Percentiles rank a stretch among this genome's conserved stretches.
Conservation (phyloP, 371 early-diverging fungal species). For the Rhizopus sp. region DNA sequence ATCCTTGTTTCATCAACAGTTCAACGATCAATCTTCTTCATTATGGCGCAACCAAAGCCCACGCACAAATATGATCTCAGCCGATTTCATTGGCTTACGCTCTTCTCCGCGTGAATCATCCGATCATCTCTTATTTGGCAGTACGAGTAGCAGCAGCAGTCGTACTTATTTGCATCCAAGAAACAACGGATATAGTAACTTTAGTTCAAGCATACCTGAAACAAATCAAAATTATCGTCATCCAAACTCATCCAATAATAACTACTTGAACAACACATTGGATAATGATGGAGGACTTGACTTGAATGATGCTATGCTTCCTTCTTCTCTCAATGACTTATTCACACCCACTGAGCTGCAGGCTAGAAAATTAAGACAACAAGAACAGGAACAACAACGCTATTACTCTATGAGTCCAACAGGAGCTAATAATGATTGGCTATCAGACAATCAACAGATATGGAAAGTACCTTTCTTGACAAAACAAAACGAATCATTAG, state of each 20-base stretch:
- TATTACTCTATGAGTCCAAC: slow-evolving; percentile 1
- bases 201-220: slow-evolving; percentile 2
- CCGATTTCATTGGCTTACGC: slow-evolving; percentile 23
- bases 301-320: slow-evolving; percentile 43
- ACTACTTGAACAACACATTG: too few relatives aligned
- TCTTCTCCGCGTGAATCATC: slow-evolving; percentile 28
- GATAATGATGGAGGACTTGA: slow-evolving; percentile 15
- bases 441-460: slow-evolving; percentile 2
- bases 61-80: slow-evolving; percentile 8
- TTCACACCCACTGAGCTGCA: slow-evolving; percentile 56
- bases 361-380: slow-evolving; percentile 35
- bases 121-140: slow-evolving; percentile 10
- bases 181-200: neutral
- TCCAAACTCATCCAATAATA: too few relatives aligned
- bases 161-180: slow-evolving; percentile 1
- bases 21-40: slow-evolving; percentile 1
- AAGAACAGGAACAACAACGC: slow-evolving; percentile 2
- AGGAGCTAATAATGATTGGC: slow-evolving; percentile 2
- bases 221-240: neutral
- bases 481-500: slow-evolving; percentile 8
- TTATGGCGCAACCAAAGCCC: slow-evolving; percentile 16
- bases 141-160: neutral
- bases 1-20: slow-evolving; percentile 18
- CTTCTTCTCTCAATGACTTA: slow-evolving; percentile 61
- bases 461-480: slow-evolving; percentile 21